Evolutionary conservation across 2,329 filamentous ascomycete species (phyloP).

Genomic region (Fusarium circinatum): DNA sequence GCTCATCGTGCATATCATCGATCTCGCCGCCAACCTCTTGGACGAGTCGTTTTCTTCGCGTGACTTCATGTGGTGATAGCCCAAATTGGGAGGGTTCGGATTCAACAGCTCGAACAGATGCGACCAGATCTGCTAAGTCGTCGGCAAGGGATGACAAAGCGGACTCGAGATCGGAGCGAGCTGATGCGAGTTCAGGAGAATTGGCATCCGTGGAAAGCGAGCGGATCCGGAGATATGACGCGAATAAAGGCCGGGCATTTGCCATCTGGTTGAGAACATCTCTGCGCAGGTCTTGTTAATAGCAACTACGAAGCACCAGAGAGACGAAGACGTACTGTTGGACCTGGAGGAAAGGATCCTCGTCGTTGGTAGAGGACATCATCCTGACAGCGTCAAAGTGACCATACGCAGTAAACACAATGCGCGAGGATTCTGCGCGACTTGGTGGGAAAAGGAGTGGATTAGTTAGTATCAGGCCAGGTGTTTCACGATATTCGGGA

Average conservation of each 20-base stretch:
- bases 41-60: slow-evolving; percentile 82
- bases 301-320: neutral
- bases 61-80: slow-evolving; percentile 83
- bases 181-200: slow-evolving; percentile 87
- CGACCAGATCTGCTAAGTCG: slow-evolving; percentile 88
- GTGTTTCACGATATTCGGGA: slow-evolving; percentile 14
- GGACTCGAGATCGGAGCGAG: slow-evolving; percentile 73
- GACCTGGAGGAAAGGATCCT: slow-evolving; percentile 78
- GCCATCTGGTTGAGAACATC: slow-evolving; percentile 89
- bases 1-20: slow-evolving; percentile 86
- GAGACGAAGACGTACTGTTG: slow-evolving; percentile 64
- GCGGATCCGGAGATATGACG: slow-evolving; percentile 94
- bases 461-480: slow-evolving; percentile 2
- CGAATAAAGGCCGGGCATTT: slow-evolving; percentile 85
- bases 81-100: slow-evolving; percentile 88
- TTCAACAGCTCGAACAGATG: slow-evolving; percentile 88
- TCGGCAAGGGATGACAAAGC: slow-evolving; percentile 77
- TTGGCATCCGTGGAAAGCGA: slow-evolving; percentile 77
- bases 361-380: slow-evolving; percentile 75
- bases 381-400: slow-evolving; percentile 53
- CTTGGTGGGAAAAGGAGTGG: neutral
- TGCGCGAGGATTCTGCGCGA: neutral
- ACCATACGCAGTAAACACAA: slow-evolving; percentile 37
- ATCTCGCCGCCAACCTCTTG: slow-evolving; percentile 90
- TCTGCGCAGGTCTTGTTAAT: slow-evolving; percentile 58